Percentiles rank a stretch among this genome's conserved stretches.
These are phyloP conservation scores for Apophysomyces sp. DNA, from an alignment of 371 early-diverging fungal genomes.

Conservation along the genomic window DNA sequence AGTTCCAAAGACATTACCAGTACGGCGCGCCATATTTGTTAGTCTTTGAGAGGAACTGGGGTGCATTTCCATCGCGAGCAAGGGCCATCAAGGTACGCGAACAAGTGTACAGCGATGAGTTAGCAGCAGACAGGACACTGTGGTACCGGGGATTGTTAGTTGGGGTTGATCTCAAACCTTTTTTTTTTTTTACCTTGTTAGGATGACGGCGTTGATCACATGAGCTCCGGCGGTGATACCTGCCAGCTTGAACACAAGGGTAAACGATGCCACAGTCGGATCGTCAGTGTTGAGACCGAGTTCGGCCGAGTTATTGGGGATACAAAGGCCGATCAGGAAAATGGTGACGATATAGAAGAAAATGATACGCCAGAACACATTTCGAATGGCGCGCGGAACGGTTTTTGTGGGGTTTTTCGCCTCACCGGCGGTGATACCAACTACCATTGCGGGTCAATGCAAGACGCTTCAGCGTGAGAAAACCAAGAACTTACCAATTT, in stretches of 20 bases:
- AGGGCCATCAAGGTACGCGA: slow-evolving; percentile 62
- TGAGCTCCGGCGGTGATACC: slow-evolving; percentile 64
- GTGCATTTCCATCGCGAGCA: slow-evolving; percentile 62
- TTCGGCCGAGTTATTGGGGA: slow-evolving; percentile 52
- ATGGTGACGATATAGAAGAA: slow-evolving; percentile 72
- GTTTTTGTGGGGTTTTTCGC: slow-evolving; percentile 63
- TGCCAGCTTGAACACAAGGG: slow-evolving; percentile 62
- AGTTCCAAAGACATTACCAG: not conserved
- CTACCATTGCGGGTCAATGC: slow-evolving; percentile 10
- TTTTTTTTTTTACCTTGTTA: slow-evolving; percentile 30
- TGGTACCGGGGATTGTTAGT: not conserved
- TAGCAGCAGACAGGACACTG: slow-evolving; percentile 66
- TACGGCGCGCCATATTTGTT: slow-evolving; percentile 57
- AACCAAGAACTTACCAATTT: slow-evolving; percentile 41
- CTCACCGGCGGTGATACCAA: slow-evolving; percentile 64
- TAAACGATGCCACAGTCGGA: slow-evolving; percentile 59
- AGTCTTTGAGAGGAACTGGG: slow-evolving; percentile 40
- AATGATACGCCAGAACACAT: slow-evolving; percentile 70
- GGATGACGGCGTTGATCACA: slow-evolving; percentile 70
- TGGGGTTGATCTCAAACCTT: no score
- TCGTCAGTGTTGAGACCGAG: slow-evolving; percentile 38
- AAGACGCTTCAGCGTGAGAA: not conserved
- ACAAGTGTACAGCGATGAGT: slow-evolving; percentile 65
- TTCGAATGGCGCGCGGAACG: slow-evolving; percentile 68
- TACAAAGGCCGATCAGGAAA: slow-evolving; percentile 62